Percentiles rank a stretch among this genome's conserved stretches.
Evolutionary conservation across 2,329 filamentous ascomycete genomes (phyloP).

Genomic region (Epichloe sibirici): DNA sequence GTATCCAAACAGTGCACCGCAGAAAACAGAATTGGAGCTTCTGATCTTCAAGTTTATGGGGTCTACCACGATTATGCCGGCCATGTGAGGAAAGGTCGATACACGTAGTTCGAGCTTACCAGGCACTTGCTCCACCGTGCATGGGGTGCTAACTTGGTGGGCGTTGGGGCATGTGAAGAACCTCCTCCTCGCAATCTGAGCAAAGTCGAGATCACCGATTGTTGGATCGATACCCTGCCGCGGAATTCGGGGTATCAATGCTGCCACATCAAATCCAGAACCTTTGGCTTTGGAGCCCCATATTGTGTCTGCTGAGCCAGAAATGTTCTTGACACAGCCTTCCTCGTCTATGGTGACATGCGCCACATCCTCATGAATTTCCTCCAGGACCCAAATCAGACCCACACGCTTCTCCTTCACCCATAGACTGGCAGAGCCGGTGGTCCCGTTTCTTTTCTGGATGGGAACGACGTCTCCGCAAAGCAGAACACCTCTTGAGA

Average conservation of each 20-base stretch:
- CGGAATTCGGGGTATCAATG: slow-evolving; percentile 72
- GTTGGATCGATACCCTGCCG: slow-evolving; percentile 58
- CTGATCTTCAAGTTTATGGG: slow-evolving; percentile 66
- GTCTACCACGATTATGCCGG: slow-evolving; percentile 88
- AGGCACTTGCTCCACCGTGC: slow-evolving; percentile 62
- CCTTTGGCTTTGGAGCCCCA: slow-evolving; percentile 64
- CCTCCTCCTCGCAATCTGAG: slow-evolving; percentile 56
- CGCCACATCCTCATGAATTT: slow-evolving; percentile 90
- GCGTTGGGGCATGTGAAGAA: slow-evolving; percentile 79
- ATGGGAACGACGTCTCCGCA: slow-evolving; percentile 98
- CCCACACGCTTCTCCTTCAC: slow-evolving; percentile 94
- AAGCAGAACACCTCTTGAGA: slow-evolving; percentile 77
- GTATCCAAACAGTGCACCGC: slow-evolving; percentile 81
- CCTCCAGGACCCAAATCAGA: slow-evolving; percentile 94
- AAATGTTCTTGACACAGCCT: slow-evolving; percentile 56
- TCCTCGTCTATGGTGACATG: slow-evolving; percentile 65
- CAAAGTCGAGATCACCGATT: slow-evolving; percentile 65
- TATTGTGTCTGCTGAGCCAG: slow-evolving; percentile 70
- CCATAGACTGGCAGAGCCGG: slow-evolving; percentile 90
- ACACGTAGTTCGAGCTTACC: slow-evolving; percentile 64
- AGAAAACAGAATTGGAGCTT: slow-evolving; percentile 92
- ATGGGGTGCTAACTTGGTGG: slow-evolving; percentile 69
- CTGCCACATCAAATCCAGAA: slow-evolving; percentile 61
- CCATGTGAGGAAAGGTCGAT: slow-evolving; percentile 93
- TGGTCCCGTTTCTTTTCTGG: slow-evolving; percentile 84